phyloP scores from a whole-genome alignment of 768 basidiomycete species.

The Pisolithus sp. region DNA sequence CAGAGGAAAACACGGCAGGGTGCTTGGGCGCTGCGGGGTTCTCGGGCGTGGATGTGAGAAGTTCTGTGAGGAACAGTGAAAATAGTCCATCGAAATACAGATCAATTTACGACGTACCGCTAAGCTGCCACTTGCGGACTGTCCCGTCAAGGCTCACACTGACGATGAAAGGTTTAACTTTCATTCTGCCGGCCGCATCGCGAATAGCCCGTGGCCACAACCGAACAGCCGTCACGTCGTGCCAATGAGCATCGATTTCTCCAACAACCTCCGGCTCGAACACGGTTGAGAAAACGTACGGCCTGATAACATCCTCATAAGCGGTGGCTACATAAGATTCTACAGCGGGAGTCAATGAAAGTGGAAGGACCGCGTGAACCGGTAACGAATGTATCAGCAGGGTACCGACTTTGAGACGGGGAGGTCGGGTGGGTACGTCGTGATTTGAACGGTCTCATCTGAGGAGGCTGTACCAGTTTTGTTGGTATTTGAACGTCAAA shows the following conservation, averaged over 20 bases:
- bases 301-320: slow-evolving; percentile 73
- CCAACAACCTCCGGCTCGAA: slow-evolving; percentile 54
- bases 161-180: slow-evolving; percentile 73
- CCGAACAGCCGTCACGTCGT: slow-evolving; percentile 73
- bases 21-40: slow-evolving; percentile 13
- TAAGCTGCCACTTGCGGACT: slow-evolving; percentile 76
- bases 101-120: slow-evolving; percentile 35
- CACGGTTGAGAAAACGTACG: slow-evolving; percentile 69
- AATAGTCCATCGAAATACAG: background rate
- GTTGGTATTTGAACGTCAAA: background rate
- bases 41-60: slow-evolving; percentile 19
- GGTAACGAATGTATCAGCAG: slow-evolving; percentile 55
- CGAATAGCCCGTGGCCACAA: slow-evolving; percentile 57
- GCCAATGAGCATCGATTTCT: slow-evolving; percentile 71
- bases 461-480: slow-evolving; percentile 58
- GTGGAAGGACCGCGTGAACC: slow-evolving; percentile 46
- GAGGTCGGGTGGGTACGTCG: slow-evolving; percentile 35
- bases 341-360: slow-evolving; percentile 51
- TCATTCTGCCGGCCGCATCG: slow-evolving; percentile 38
- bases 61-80: slow-evolving; percentile 15
- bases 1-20: slow-evolving; percentile 15
- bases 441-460: slow-evolving; percentile 76
- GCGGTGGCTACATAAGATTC: slow-evolving; percentile 79
- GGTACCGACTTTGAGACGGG: slow-evolving; percentile 31
- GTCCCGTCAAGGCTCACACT: slow-evolving; percentile 84